Conservation (phyloP, 2,329 filamentous ascomycete genomes). For the Phialocephala subalpina region DNA sequence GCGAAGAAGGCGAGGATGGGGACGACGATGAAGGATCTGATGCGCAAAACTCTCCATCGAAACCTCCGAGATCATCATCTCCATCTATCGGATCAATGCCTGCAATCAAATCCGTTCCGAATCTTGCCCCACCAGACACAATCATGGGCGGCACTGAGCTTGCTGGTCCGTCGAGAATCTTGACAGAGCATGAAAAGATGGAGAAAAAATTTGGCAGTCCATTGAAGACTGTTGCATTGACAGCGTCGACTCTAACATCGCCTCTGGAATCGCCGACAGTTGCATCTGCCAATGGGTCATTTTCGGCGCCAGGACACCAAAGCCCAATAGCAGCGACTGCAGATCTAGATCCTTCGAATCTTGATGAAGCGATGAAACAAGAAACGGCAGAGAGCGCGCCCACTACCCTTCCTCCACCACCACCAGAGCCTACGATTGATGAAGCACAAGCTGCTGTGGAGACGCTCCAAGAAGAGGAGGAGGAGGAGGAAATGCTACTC, state of each 20-base stretch:
- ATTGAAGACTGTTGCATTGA: conserved; percentile 40
- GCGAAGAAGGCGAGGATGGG: conserved; percentile 52
- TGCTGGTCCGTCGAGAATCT: conserved; percentile 19
- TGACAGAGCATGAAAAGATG: conserved; percentile 27
- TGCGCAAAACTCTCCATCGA: conserved; percentile 42
- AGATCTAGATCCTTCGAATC: conserved; percentile 4
- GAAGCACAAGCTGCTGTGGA: conserved; percentile 26
- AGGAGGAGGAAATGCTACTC: conserved; percentile 40
- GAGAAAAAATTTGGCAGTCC: conserved; percentile 41
- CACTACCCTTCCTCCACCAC: conserved; percentile 29
- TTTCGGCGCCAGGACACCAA: conserved; percentile 10
- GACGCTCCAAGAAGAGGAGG: conserved; percentile 34
- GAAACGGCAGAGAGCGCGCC: conserved; percentile 26
- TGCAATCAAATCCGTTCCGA: conserved; percentile 23
- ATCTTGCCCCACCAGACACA: conserved; percentile 25
- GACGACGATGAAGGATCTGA: conserved; percentile 57
- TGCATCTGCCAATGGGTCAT: conserved; percentile 5
- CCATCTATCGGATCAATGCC: conserved; percentile 26
- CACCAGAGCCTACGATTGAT: conserved; percentile 30
- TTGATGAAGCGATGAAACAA: conserved; percentile 34
- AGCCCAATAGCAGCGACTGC: neutral
- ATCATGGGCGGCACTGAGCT: conserved; percentile 30
- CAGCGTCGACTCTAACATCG: conserved; percentile 40
- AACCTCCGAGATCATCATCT: conserved; percentile 34
- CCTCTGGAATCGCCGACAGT: conserved; percentile 33